Conservation (phyloP, 108 stramenopile species). For the Epithemia pelagica region DNA sequence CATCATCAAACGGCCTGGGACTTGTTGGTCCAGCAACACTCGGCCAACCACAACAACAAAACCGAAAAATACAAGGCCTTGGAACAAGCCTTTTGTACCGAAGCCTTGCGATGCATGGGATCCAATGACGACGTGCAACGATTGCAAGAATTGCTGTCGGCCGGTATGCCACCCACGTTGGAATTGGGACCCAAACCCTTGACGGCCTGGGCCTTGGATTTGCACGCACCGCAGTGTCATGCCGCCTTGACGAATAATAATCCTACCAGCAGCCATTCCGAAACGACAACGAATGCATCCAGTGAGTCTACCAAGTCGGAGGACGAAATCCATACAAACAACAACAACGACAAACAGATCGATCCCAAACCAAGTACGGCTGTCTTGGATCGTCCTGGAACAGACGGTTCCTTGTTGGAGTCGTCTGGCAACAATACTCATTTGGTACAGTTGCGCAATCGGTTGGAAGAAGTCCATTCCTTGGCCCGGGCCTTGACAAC, state of each 20-base stretch:
- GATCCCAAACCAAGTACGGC: not conserved
- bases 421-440: not conserved
- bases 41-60: not conserved
- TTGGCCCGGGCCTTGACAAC: constrained; percentile 43
- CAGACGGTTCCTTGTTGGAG: not conserved
- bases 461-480: constrained; percentile 43
- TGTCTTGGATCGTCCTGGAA: not conserved
- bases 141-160: constrained; percentile 52
- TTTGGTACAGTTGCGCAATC: constrained; percentile 28
- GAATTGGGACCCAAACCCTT: constrained; percentile 69
- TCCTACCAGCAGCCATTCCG: too few relatives aligned
- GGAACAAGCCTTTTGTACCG: constrained; percentile 77
- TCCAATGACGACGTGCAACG: constrained; percentile 72
- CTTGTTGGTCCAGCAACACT: constrained; percentile 39
- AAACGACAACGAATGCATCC: not conserved
- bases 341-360: not conserved
- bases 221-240: constrained; percentile 61
- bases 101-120: constrained; percentile 78
- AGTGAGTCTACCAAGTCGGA: constrained; percentile 4
- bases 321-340: not conserved
- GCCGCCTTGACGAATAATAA: constrained; percentile 30
- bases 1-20: constrained; percentile 68
- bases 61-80: constrained; percentile 63
- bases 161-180: constrained; percentile 58
- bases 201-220: constrained; percentile 59